Conservation (phyloP, 1,139 yeast genomes). For the Saccharomyces hybrid region DNA sequence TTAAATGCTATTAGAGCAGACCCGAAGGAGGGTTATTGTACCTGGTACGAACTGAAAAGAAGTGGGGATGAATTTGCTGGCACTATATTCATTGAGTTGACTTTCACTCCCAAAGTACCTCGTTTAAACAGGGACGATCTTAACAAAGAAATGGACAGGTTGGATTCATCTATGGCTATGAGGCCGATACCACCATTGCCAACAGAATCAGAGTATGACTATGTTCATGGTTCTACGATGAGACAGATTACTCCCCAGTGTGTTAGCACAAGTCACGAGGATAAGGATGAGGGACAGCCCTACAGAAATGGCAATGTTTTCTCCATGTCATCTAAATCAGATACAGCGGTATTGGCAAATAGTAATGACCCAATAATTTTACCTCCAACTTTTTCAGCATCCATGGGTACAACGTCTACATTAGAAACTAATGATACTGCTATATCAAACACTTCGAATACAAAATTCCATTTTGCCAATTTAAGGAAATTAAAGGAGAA, state of each 20-base stretch:
- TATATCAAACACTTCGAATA: constrained; percentile 21
- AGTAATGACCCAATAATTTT: background rate
- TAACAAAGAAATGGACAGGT: constrained; percentile 12
- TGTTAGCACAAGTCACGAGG: background rate
- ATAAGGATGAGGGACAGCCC: background rate
- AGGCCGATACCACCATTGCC: constrained; percentile 37
- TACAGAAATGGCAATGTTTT: background rate
- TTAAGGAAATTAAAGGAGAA: constrained; percentile 30
- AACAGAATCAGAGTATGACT: constrained; percentile 19
- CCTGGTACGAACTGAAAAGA: constrained; percentile 69
- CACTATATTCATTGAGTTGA: constrained; percentile 80
- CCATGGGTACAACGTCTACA: constrained; percentile 22
- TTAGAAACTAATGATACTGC: constrained; percentile 17
- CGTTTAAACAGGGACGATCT: constrained; percentile 9
- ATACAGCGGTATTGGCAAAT: background rate
- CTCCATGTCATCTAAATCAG: background rate
- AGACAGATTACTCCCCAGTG: constrained; percentile 21
- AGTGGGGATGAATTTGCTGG: constrained; percentile 74
- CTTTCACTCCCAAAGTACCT: constrained; percentile 69
- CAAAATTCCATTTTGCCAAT: constrained; percentile 32
- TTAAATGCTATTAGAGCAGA: constrained; percentile 59
- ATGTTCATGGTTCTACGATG: constrained; percentile 28
- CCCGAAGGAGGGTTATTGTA: constrained; percentile 72
- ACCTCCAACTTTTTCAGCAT: constrained; percentile 19
- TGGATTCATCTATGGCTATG: constrained; percentile 26